phyloP scores from a whole-genome alignment of 208 protist species.

The Novymonas esmeraldas region DNA sequence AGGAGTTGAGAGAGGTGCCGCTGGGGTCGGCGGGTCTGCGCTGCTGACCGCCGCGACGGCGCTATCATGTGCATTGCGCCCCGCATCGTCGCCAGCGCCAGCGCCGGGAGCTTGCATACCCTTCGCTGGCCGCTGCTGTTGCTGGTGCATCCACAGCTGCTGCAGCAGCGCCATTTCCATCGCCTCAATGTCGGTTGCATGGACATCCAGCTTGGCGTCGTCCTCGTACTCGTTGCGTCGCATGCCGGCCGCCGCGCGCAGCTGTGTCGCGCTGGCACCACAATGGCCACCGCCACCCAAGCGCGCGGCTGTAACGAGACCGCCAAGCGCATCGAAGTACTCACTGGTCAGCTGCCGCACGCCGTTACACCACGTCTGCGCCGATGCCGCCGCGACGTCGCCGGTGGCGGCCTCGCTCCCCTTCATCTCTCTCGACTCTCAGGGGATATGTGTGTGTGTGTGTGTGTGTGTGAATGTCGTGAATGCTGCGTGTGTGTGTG shows the following conservation, averaged over 20 bases:
- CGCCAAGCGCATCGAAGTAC: constrained; percentile 15
- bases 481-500: not conserved
- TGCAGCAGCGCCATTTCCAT: constrained; percentile 9
- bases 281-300: not conserved
- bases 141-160: constrained; percentile 13
- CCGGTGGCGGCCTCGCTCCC: not conserved
- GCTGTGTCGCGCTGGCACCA: not conserved
- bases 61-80: no score
- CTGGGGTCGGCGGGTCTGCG: no score
- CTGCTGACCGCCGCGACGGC: no score
- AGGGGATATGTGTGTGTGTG: not conserved
- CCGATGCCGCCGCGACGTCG: not conserved
- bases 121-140: not conserved
- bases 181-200: constrained; percentile 5
- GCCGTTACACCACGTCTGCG: constrained; percentile 4
- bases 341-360: constrained; percentile 10
- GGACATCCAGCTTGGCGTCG: constrained; percentile 18
- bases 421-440: not conserved
- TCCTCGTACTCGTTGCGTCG: constrained; percentile 7
- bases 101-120: not conserved
- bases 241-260: not conserved
- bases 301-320: constrained; percentile 4
- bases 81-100: not conserved
- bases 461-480: not conserved
- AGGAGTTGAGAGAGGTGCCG: no score